Conservation (phyloP, 176 grass and related monocot species). For the Phragmites australis region DNA sequence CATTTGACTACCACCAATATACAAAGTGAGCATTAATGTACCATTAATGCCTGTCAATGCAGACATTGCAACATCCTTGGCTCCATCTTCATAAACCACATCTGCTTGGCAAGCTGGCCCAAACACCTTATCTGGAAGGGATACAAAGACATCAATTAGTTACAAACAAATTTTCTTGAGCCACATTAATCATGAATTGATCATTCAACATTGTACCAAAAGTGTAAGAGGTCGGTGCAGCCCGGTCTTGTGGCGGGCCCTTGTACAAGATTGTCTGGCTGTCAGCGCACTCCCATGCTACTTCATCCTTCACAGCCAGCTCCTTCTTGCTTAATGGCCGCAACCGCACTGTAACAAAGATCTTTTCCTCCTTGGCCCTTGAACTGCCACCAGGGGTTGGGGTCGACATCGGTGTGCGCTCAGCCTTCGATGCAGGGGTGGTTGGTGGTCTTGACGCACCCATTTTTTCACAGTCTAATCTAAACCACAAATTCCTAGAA, state of each 20-base stretch:
- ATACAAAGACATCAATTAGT: conserved; percentile 26
- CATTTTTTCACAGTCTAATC: conserved; percentile 28
- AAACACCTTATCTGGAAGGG: conserved; percentile 57
- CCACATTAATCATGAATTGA: conserved; percentile 1
- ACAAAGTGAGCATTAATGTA: conserved; percentile 28
- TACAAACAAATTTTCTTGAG: conserved; percentile 25
- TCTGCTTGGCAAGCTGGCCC: conserved; percentile 46
- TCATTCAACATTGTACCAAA: conserved; percentile 60
- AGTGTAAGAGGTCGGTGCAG: conserved; percentile 64
- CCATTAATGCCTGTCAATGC: conserved; percentile 60
- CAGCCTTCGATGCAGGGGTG: conserved; percentile 69
- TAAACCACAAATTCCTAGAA: conserved; percentile 9
- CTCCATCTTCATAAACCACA: conserved; percentile 85
- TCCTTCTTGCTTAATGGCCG: conserved; percentile 82
- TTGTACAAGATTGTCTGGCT: conserved; percentile 76
- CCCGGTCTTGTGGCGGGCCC: conserved; percentile 50
- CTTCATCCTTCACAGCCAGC: conserved; percentile 55
- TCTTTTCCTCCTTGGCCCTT: conserved; percentile 88
- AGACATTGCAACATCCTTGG: conserved; percentile 76
- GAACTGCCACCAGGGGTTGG: conserved; percentile 65
- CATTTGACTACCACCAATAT: not conserved
- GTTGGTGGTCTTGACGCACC: conserved; percentile 55
- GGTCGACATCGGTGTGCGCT: conserved; percentile 58
- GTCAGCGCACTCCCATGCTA: conserved; percentile 78
- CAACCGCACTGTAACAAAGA: conserved; percentile 96